Conservation (phyloP, 164 flowering plant genomes). For the Echeveria elegans region DNA sequence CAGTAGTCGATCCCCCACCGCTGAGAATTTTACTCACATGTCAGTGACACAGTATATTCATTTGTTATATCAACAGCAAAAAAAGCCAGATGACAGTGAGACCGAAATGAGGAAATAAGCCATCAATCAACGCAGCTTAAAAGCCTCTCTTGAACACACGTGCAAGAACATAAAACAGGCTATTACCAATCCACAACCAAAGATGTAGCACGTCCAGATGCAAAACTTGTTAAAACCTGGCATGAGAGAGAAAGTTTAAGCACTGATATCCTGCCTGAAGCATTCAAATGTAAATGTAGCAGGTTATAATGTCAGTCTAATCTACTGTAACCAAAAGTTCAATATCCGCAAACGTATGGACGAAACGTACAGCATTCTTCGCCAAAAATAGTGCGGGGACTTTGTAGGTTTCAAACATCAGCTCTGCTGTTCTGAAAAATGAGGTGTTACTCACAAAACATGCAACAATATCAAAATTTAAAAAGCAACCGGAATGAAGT, state of each 20-base stretch:
- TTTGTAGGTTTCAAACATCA: constrained; percentile 95
- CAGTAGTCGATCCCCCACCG: constrained; percentile 97
- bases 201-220: constrained; percentile 95
- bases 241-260: background rate
- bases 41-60: background rate
- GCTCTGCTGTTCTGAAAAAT: constrained; percentile 77
- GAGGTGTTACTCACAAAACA: background rate
- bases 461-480: background rate
- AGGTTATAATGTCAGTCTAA: background rate
- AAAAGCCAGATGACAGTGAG: background rate
- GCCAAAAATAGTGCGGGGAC: constrained; percentile 95
- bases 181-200: constrained; percentile 87
- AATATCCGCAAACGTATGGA: background rate
- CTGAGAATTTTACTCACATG: constrained; percentile 23
- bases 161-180: background rate
- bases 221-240: constrained; percentile 96
- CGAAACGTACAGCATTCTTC: constrained; percentile 81
- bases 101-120: background rate
- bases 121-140: background rate
- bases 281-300: background rate
- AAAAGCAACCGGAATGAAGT: background rate
- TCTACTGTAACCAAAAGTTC: background rate
- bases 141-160: background rate
- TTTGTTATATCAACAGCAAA: background rate
- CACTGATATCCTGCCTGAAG: background rate